phyloP scores from a whole-genome alignment of 2,329 filamentous ascomycete genomes.

The Alternaria sp. region DNA sequence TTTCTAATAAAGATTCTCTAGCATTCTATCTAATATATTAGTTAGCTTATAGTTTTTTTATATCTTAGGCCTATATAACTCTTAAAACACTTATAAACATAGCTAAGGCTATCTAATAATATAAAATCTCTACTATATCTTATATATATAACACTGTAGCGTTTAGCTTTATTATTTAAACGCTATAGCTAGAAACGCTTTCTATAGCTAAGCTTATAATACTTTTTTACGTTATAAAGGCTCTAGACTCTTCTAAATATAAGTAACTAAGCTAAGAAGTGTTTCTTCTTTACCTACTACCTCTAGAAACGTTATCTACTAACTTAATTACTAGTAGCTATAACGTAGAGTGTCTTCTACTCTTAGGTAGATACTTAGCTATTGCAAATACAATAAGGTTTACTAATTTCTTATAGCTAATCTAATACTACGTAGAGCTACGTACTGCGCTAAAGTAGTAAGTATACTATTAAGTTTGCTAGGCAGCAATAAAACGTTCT shows the following conservation, averaged over 20 bases:
- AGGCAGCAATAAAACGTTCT: background rate
- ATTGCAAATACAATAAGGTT: background rate
- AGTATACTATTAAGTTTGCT: slow-evolving; percentile 1
- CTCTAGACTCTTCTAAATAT: background rate
- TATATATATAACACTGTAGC: slow-evolving; percentile 1
- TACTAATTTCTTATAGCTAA: slow-evolving; percentile 8
- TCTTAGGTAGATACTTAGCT: slow-evolving; percentile 7
- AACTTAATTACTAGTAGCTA: background rate
- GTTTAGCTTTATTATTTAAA: slow-evolving; percentile 4
- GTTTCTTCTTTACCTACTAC: slow-evolving; percentile 3
- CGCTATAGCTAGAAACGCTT: slow-evolving; percentile 9
- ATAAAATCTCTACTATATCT: slow-evolving; percentile 6
- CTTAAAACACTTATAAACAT: slow-evolving; percentile 9
- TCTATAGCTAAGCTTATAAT: slow-evolving; percentile 2
- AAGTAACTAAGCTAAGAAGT: slow-evolving; percentile 7
- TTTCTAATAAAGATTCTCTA: slow-evolving; percentile 5
- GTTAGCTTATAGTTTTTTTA: slow-evolving; percentile 13
- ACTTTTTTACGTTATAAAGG: slow-evolving; percentile 6
- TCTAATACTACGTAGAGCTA: slow-evolving; percentile 3
- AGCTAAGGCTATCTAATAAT: slow-evolving; percentile 2
- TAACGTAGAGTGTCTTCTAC: slow-evolving; percentile 1
- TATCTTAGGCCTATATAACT: slow-evolving; percentile 11
- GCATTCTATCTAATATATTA: slow-evolving; percentile 10
- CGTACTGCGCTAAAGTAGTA: slow-evolving; percentile 3
- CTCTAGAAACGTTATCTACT: background rate